phyloP scores from a whole-genome alignment of 2,329 filamentous ascomycete species.

The Passalora sequoiae region DNA sequence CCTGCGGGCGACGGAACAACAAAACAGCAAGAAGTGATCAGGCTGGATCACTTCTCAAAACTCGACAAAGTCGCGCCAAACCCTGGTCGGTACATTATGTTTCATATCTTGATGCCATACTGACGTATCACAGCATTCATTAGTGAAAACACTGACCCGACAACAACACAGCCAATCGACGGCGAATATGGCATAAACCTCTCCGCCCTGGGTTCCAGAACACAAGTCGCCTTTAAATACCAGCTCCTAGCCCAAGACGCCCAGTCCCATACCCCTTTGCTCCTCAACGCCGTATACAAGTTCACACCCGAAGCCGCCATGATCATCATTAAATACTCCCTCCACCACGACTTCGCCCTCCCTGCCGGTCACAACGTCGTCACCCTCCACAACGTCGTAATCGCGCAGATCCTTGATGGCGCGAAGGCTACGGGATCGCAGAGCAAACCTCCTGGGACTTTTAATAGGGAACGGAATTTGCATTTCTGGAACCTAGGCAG shows the following conservation, averaged over 20 bases:
- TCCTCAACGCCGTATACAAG: conserved; percentile 75
- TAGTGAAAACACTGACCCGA: conserved; percentile 59
- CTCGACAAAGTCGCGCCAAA: conserved; percentile 93
- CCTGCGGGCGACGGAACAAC: conserved; percentile 43
- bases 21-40: conserved; percentile 58
- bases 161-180: too few species aligned
- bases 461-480: conserved; percentile 68
- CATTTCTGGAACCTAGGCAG: conserved; percentile 79
- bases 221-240: conserved; percentile 86
- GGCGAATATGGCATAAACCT: conserved; percentile 78
- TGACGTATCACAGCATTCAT: conserved; percentile 59
- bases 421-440: conserved; percentile 61
- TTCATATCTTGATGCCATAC: neutral
- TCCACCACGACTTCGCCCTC: conserved; percentile 66
- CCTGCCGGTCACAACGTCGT: conserved; percentile 41
- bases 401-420: conserved; percentile 66
- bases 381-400: conserved; percentile 66
- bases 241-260: conserved; percentile 67
- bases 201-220: conserved; percentile 57
- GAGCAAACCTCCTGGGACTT: conserved; percentile 74
- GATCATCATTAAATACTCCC: conserved; percentile 74
- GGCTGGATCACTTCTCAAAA: conserved; percentile 80
- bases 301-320: conserved; percentile 79
- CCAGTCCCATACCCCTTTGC: conserved; percentile 60
- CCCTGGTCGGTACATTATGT: conserved; percentile 46